Evolutionary conservation across 2,329 filamentous ascomycete genomes (phyloP).

Genomic region (Talaromyces albobiverticillius): DNA sequence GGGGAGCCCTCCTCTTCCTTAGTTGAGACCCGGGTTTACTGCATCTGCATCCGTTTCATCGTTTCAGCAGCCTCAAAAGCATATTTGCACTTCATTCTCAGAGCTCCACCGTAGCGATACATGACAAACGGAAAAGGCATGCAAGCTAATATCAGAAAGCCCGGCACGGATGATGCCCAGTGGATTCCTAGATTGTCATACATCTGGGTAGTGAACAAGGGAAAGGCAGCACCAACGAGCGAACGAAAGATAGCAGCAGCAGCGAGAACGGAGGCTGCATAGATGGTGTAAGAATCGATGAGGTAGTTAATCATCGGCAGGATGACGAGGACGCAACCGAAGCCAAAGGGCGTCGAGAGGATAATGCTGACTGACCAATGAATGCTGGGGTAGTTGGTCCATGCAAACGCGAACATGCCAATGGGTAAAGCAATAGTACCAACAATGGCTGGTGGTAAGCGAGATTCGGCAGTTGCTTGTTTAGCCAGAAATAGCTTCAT

Average conservation of each 20-base stretch:
- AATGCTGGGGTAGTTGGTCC: conserved; percentile 46
- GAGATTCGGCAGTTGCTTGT: conserved; percentile 55
- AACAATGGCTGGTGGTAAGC: conserved; percentile 44
- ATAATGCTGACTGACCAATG: conserved; percentile 33
- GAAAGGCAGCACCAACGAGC: conserved; percentile 41
- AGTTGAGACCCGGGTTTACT: not conserved
- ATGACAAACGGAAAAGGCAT: conserved; percentile 38
- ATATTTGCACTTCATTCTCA: conserved; percentile 37
- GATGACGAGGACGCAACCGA: conserved; percentile 33
- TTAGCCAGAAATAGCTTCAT: conserved; percentile 37
- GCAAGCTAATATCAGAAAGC: conserved; percentile 35
- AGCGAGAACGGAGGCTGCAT: conserved; percentile 33
- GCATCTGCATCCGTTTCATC: conserved; percentile 11
- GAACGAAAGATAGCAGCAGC: conserved; percentile 43
- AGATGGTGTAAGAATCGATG: conserved; percentile 36
- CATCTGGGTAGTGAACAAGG: conserved; percentile 41
- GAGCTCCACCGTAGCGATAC: conserved; percentile 33
- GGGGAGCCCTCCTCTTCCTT: not conserved
- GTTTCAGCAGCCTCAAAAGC: conserved; percentile 17
- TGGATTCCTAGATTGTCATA: conserved; percentile 40
- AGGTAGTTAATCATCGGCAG: conserved; percentile 34
- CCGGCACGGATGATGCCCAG: conserved; percentile 41
- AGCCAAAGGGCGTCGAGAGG: conserved; percentile 29
- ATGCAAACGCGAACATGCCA: conserved; percentile 55
- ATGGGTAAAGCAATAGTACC: conserved; percentile 49